phyloP scores from a whole-genome alignment of 2,329 filamentous ascomycete genomes.

The Hypoxylon sp. region DNA sequence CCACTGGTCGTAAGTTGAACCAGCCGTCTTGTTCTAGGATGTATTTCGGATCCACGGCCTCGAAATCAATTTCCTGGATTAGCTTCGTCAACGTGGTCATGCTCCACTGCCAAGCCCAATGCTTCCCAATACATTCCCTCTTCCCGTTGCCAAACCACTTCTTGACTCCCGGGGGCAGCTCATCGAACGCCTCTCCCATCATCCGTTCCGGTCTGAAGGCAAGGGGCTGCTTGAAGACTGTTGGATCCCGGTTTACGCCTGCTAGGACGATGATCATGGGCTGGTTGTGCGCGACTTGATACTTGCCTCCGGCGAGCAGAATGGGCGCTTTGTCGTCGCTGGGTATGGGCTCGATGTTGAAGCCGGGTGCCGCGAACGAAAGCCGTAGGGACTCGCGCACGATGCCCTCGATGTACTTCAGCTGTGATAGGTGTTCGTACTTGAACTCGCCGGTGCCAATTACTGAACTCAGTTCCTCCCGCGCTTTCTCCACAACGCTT shows the following conservation, averaged over 20 bases:
- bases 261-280: constrained; percentile 65
- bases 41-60: constrained; percentile 59
- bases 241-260: constrained; percentile 65
- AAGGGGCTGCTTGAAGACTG: constrained; percentile 64
- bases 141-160: constrained; percentile 69
- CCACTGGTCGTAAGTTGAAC: constrained; percentile 67
- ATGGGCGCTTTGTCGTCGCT: constrained; percentile 61
- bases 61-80: constrained; percentile 64
- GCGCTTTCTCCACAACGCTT: constrained; percentile 62
- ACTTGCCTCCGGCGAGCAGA: constrained; percentile 64
- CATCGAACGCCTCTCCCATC: constrained; percentile 62
- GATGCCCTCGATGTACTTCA: constrained; percentile 69
- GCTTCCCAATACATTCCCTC: constrained; percentile 66
- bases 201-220: constrained; percentile 65
- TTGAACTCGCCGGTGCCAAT: constrained; percentile 63
- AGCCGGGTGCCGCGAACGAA: constrained; percentile 67
- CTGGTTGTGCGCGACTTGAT: constrained; percentile 65
- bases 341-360: constrained; percentile 67
- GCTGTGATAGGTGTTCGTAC: constrained; percentile 64
- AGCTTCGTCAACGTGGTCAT: constrained; percentile 61
- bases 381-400: constrained; percentile 70
- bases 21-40: constrained; percentile 64
- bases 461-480: constrained; percentile 68
- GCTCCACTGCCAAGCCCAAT: constrained; percentile 65
- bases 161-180: constrained; percentile 62